Percentiles rank a stretch among this genome's conserved stretches.
Conservation (phyloP, 106 monocot genomes). For the Apostasia ramifera region DNA sequence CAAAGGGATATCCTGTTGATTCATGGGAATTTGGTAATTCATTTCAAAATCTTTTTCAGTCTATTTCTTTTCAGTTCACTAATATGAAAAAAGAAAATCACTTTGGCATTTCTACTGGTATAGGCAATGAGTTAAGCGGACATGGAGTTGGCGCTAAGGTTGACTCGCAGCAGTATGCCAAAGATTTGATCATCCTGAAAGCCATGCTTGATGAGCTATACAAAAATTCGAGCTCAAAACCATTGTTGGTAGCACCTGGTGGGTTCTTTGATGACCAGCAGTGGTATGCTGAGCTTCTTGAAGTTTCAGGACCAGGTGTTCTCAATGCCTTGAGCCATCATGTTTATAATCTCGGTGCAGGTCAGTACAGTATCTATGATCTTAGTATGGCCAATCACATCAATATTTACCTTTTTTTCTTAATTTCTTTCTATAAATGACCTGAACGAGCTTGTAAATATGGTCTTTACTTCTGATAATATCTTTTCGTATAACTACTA, state of each 20-base stretch:
- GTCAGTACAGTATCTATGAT: slow-evolving; percentile 27
- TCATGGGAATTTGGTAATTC: slow-evolving; percentile 97
- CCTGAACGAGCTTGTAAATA: too few species aligned
- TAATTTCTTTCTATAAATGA: not conserved
- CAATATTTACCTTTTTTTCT: not conserved
- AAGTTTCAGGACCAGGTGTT: slow-evolving; percentile 61
- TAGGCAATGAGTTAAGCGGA: slow-evolving; percentile 96
- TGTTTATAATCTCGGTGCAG: slow-evolving; percentile 88
- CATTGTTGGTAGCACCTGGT: slow-evolving; percentile 80
- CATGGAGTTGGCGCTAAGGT: slow-evolving; percentile 69
- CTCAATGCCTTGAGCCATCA: slow-evolving; percentile 78
- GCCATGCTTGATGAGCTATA: slow-evolving; percentile 54
- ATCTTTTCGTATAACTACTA: too few species aligned
- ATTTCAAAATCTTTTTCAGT: not conserved
- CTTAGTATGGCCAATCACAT: not conserved
- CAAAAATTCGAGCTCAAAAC: slow-evolving; percentile 19
- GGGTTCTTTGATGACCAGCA: slow-evolving; percentile 80
- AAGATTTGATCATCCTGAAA: slow-evolving; percentile 58
- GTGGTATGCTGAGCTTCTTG: slow-evolving; percentile 82
- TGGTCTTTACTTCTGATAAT: too few species aligned
- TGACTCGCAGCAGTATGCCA: slow-evolving; percentile 48
- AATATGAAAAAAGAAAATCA: not conserved
- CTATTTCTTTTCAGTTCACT: not conserved
- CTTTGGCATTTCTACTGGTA: not conserved
- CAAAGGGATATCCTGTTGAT: slow-evolving; percentile 76